Evolutionary conservation across 225 moss, liverwort and hornwort species (phyloP).

Genomic region (Asterella californica): DNA sequence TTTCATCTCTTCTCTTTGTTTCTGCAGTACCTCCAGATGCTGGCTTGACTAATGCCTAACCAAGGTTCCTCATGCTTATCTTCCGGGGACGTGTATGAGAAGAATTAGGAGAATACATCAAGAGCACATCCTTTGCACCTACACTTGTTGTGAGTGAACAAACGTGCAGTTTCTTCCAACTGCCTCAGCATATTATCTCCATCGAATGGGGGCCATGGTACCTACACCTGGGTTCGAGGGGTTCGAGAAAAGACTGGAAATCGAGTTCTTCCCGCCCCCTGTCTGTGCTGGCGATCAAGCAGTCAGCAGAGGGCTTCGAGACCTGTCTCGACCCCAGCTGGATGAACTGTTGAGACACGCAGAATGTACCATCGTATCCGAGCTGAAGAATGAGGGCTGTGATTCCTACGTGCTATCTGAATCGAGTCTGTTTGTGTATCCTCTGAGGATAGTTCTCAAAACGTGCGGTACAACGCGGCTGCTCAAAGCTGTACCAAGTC

Average conservation of each 20-base stretch:
- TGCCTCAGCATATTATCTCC: background rate
- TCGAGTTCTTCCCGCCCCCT: conserved; percentile 47
- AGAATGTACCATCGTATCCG: conserved; percentile 60
- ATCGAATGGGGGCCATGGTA: background rate
- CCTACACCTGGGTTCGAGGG: conserved; percentile 52
- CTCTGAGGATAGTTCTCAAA: conserved; percentile 54
- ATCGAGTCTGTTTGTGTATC: conserved; percentile 66
- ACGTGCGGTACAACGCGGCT: conserved; percentile 67
- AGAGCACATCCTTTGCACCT: background rate
- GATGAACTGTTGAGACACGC: conserved; percentile 49
- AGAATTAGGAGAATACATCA: background rate
- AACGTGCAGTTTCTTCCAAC: background rate
- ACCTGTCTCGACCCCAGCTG: conserved; percentile 39
- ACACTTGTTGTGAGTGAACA: background rate
- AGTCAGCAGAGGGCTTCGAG: conserved; percentile 38
- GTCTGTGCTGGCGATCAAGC: conserved; percentile 19
- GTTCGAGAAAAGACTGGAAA: conserved; percentile 67
- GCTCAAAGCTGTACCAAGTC: conserved; percentile 40
- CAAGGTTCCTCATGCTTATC: background rate
- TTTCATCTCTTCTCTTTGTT: background rate
- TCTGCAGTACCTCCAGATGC: background rate
- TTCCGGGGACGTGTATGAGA: background rate
- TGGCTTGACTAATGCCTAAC: background rate
- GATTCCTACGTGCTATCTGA: conserved; percentile 73
- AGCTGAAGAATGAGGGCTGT: conserved; percentile 41